Base-by-base conservation (phyloP, 768 basidiomycete species). In the Termitomyces sp. region DNA sequence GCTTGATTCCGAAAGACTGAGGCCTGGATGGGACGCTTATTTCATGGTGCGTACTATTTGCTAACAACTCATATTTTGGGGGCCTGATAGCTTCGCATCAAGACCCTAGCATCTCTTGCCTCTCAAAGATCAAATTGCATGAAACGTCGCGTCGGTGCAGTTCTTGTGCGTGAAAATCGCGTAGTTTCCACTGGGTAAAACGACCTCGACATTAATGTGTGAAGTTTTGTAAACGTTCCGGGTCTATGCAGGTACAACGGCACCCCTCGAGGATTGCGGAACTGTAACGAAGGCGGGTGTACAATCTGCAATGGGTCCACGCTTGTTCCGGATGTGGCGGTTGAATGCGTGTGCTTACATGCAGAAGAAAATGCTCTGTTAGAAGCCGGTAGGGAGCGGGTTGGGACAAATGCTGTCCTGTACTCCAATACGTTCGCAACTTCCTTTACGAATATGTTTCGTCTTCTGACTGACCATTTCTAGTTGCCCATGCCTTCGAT, bases 351-450 rank as follows among this genome's bases (percentile, higher is more conserved):
- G 2, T 99, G 97, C 65, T 73, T 99, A 10, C 97, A 99, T 67
- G 97, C 97, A 0, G 97, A 99, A 71, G 97, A 99, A 73, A 99
- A 98, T 65, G 97, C 96, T 0, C 75, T 98, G 13, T 71, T 98
- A 2, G 96, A 98, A 73, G 94, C 94, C 1, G 96, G 97, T 16
- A 73, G 92, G 54, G 97, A 98, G 56, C 77, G 97, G 44, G 81
- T 96, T n/a, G 90, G 89, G 5, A 71, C 76, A 48, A 83, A 86
- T 47, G 83, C 91, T 2, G 89, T 91, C n/a, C 67, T 99, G 13
- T 99, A 98, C 68, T 99, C 97, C 80, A 99, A 99, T 65, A 99
- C 97, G 94, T 98, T 56, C 60, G 90, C 42, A 32, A 31, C 3
- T 47, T 10, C 16, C 39, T 25, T n/a, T 52, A 44, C 43, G 22